Base-by-base conservation (phyloP, 352 stramenopile species). In the Albugo candida region DNA sequence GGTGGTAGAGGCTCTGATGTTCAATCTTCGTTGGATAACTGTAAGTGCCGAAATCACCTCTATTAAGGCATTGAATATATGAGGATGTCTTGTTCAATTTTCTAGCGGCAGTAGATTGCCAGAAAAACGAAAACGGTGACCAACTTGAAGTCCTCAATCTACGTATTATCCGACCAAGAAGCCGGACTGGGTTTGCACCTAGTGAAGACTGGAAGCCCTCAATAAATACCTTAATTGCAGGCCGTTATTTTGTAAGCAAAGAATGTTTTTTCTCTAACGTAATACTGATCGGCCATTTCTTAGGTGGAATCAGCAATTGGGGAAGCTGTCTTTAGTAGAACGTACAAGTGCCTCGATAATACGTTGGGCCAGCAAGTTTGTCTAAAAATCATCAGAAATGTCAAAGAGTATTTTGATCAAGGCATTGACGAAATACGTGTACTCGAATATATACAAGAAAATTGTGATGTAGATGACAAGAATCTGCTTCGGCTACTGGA, bases 361-460 rank as follows among this genome's bases (percentile, higher is more conserved):
- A 60, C 35, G 1, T 77, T 59, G 13, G 61, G 88, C 45, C 55
- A 91, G 48, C 65, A 78, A 44, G 92, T 98, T 41, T 98, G 92
- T 52, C 60, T 98, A 19, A 98, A 98, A 59, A 89, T 98, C 21
- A 97, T 99, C 63, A 98, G 98, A 64, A 98, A 99, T 69, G 97
- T 93, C 49, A 99, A 99, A 63, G 95, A 98, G 54, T 99, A 97
- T 62, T 97, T 99, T 56, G 95, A 99, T 53, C 95, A 99, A 64
- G 76, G 75, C 4, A 57, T 89, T 19, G 76, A 89, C 44, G 76
- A 89, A 27, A 83, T 89, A 41, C 70, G 74, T 3, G 53, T 89
- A 13, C 58, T 89, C 11, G 59, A 85, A 47, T 82, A 72, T 49
- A 77, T 89, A 40, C 55, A 61, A n/a, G 44, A 49, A 13, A 73